Evolutionary conservation across 495 filamentous ascomycete species (phyloP), one percentile per base, ranked within the genome.

Genomic region (Aspergillus ellipticus): DNA sequence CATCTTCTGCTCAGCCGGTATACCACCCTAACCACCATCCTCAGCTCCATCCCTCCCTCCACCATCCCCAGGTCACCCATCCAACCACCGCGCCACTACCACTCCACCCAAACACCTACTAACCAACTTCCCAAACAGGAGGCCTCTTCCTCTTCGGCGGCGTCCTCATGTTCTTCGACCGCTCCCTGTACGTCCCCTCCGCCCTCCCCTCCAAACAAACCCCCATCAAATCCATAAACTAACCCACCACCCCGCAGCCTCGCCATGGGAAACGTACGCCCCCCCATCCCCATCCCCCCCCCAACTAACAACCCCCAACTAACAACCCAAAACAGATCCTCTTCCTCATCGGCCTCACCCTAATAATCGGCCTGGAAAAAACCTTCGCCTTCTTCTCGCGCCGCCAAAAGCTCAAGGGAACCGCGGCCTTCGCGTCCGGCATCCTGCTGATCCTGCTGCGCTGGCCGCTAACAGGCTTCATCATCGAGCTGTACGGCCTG

Each of bases 111-210:
- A 16, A 55, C 54, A 54, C 22, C 5, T 28, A 29, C 28, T 46
- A 47, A 56, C 20, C 31, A 26, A 46, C 24, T 9, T n/a, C 42
- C 55, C 22, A 43, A 33, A 39, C 57, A 92, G 93, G 93, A 61
- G 89, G 86, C 51, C 84, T 96, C 77, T 98, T 98, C 81, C 82
- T 98, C 45, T 77, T 96, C 66, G 89, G 90, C 56, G 94, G 94
- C 49, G 89, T 97, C 4, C 71, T 97, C 59, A 84, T 98, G 75
- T 97, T 98, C 77, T 98, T 97, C 71, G 94, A 98, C 73, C 85
- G 95, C 55, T 90, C 94, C 61, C 89, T 97, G 91, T 89, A 79
- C 37, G 81, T 69, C 43, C 43, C 8, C 11, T 69, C 43, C 43
- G 0, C 11, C 15, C 31, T 10, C 49, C 49, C 20, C 24, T 47